These are phyloP conservation scores for Thelonectria olida DNA, from an alignment of 2,329 filamentous ascomycete species.

Conservation along the genomic window DNA sequence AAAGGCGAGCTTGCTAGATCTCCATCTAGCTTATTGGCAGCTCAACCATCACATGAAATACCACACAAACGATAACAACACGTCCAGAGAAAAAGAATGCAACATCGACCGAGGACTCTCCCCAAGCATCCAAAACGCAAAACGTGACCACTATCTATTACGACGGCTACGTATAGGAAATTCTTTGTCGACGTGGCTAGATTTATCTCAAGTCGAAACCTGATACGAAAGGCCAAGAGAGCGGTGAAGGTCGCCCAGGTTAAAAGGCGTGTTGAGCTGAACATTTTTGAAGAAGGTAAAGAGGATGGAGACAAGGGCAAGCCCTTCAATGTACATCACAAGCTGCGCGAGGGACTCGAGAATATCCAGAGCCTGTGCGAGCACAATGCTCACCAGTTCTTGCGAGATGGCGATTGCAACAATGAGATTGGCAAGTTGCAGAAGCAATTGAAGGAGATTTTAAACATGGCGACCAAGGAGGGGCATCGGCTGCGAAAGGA, in stretches of 20 bases:
- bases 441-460: conserved; percentile 69
- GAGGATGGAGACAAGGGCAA: conserved; percentile 48
- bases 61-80: too few species aligned
- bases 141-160: conserved; percentile 91
- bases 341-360: conserved; percentile 81
- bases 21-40: too few species aligned
- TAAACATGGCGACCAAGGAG: conserved; percentile 68
- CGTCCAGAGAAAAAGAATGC: conserved; percentile 60
- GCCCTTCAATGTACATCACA: conserved; percentile 69
- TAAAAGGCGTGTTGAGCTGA: conserved; percentile 66
- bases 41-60: too few species aligned
- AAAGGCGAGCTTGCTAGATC: too few species aligned
- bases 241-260: conserved; percentile 77
- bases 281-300: conserved; percentile 61
- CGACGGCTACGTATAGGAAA: conserved; percentile 84
- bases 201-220: conserved; percentile 82
- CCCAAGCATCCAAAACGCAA: conserved; percentile 71
- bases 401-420: conserved; percentile 88
- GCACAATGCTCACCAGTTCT: conserved; percentile 85
- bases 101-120: conserved; percentile 58
- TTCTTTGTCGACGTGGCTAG: conserved; percentile 86
- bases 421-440: conserved; percentile 78
- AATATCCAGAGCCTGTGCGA: conserved; percentile 84
- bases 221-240: conserved; percentile 89
- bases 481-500: conserved; percentile 64